Percentiles rank a stretch among this genome's conserved stretches.
Conservation (phyloP, 176 grass and related monocot species). For the Zea luxurians region DNA sequence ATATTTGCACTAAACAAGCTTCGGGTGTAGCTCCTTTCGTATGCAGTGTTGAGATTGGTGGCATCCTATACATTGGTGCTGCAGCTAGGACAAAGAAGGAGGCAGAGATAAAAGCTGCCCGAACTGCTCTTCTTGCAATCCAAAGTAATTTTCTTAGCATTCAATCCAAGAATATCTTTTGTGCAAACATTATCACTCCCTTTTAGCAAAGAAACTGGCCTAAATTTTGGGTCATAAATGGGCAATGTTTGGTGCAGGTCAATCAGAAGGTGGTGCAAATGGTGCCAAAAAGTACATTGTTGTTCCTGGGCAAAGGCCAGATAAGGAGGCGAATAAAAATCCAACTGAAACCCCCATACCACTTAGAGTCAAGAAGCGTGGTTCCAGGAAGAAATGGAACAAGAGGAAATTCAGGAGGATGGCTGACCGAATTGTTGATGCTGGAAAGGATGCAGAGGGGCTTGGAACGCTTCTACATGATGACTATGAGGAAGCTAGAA, state of each 20-base stretch:
- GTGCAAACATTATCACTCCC: neutral
- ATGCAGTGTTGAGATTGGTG: conserved; percentile 82
- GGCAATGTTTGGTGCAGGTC: conserved; percentile 52
- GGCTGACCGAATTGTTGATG: conserved; percentile 29
- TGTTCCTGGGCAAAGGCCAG: conserved; percentile 59
- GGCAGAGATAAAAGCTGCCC: conserved; percentile 75
- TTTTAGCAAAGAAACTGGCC: neutral
- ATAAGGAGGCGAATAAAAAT: no score
- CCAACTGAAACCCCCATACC: conserved; percentile 43
- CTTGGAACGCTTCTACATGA: no score
- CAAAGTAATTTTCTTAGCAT: conserved; percentile 32
- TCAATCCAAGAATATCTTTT: neutral
- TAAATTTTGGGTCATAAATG: conserved; percentile 18
- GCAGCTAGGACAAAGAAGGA: conserved; percentile 71
- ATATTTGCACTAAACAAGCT: conserved; percentile 7
- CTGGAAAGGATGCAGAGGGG: conserved; percentile 46
- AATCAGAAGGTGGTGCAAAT: conserved; percentile 42
- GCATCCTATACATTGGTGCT: conserved; percentile 77
- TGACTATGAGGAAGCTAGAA: conserved; percentile 25
- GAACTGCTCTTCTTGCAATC: conserved; percentile 81
- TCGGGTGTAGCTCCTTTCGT: neutral
- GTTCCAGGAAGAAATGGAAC: conserved; percentile 76
- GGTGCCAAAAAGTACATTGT: conserved; percentile 60
- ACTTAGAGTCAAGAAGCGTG: conserved; percentile 60
- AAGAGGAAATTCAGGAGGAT: conserved; percentile 56